Evolutionary conservation across 2,329 filamentous ascomycete genomes (phyloP), one percentile per base, ranked within the genome.

Genomic region (Rachicladosporium sp.): DNA sequence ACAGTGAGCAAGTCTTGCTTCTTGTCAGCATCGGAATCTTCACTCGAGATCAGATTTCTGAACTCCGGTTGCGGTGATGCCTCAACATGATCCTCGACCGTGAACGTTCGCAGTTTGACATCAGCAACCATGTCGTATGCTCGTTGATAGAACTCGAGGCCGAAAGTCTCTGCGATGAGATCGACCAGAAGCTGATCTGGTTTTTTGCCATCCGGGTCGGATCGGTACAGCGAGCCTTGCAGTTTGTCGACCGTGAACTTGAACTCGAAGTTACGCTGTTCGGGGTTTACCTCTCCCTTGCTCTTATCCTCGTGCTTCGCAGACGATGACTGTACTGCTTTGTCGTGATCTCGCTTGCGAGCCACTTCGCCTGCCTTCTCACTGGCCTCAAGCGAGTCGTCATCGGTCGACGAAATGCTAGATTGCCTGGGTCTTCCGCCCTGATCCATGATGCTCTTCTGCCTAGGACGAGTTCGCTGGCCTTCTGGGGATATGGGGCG

Each of bases 21-120:
- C 44, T 84, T 78, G 43, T 82, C 76, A 34, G 80, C 63, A 41
- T 71, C 66, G 31, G 70, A 73, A 19, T 81, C 78, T 54, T 93
- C 89, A 1, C 91, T 95, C 0, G 88, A 93, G n/a, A 99, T 77
- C 37, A 99, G 93, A 19, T 89, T 89, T 62, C 91, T 94, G 69
- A 99, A 98, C 54, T 96, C 89, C 6, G 82, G 80, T 0, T 84
- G 68, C 0, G 87, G 79, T 39, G 89, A 82, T 48, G 91, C 70
- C 50, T 84, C 89, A 6, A 99, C 89, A 55, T 96, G 88, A 56
- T 99, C 91, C 53, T 96, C 89, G 3, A 98, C 78, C 1, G 81
- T 85, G 11, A 98, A 69, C 1, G 86, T 88, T 10, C 83, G 82
- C 7, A 99, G 71, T 0, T 86, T 79, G 19, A 98, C 84, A 53